A percentile compares a stretch with the other conserved stretches of the same genome.
Conservation (phyloP, 2,329 filamentous ascomycete species). For the Akanthomyces muscarius region DNA sequence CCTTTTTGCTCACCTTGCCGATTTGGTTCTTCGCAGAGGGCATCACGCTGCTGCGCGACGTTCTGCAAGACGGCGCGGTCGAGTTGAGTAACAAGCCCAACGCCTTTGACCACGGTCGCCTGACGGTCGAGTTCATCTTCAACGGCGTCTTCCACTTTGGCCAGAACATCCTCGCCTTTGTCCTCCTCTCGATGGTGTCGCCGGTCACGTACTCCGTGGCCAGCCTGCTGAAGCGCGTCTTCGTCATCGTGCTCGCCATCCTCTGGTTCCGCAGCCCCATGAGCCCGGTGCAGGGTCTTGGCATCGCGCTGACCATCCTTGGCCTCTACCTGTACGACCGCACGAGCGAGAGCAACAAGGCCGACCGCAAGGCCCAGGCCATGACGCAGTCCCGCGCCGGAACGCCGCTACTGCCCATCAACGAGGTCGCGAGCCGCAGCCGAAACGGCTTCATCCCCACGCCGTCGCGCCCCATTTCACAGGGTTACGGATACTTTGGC, state of each 20-base stretch:
- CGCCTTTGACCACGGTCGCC: constrained; percentile 69
- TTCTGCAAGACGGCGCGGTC: constrained; percentile 76
- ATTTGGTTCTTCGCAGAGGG: constrained; percentile 95
- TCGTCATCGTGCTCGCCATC: constrained; percentile 91
- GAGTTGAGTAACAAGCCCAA: constrained; percentile 56
- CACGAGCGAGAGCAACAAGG: constrained; percentile 81
- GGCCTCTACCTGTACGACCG: constrained; percentile 95
- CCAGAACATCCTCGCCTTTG: constrained; percentile 92
- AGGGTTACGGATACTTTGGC: constrained; percentile 44
- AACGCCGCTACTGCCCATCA: constrained; percentile 62
- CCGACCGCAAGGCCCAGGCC: constrained; percentile 73
- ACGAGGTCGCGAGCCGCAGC: constrained; percentile 21
- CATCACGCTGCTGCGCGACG: constrained; percentile 69
- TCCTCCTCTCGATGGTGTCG: constrained; percentile 86
- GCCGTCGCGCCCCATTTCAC: constrained; percentile 22
- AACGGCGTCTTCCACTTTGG: constrained; percentile 96
- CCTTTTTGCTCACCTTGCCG: constrained; percentile 81
- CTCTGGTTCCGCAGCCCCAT: constrained; percentile 94
- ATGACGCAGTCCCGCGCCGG: constrained; percentile 41
- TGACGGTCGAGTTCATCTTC: constrained; percentile 85
- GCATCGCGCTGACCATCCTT: constrained; percentile 84
- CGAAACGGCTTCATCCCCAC: constrained; percentile 1
- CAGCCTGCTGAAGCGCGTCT: constrained; percentile 92
- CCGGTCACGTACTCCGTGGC: constrained; percentile 97
- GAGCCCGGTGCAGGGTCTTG: constrained; percentile 74